A percentile compares a stretch with the other conserved stretches of the same genome.
Evolutionary conservation across 169 alveolate species (phyloP).

Genomic region (Plasmodium inui): DNA sequence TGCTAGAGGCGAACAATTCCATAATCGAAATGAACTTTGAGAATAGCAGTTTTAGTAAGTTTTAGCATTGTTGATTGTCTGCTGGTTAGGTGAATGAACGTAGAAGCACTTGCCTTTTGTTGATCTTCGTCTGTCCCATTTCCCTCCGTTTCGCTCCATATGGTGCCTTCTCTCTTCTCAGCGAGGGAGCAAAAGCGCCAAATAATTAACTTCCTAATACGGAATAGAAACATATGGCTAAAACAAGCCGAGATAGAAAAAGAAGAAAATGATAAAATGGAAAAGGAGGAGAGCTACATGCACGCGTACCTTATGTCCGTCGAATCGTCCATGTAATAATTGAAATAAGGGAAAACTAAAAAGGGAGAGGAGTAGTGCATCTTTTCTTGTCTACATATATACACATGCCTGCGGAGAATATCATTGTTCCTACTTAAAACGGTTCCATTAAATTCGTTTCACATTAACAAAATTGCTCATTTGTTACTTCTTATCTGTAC

Average conservation of each 20-base stretch:
- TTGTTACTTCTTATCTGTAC: neutral
- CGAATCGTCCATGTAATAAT: conserved; percentile 70
- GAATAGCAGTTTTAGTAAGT: conserved; percentile 59
- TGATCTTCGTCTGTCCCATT: neutral
- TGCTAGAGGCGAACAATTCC: conserved; percentile 32
- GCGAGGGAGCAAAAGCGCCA: conserved; percentile 54
- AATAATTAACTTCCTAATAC: conserved; percentile 31
- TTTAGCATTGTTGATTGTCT: neutral
- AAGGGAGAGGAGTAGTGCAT: neutral
- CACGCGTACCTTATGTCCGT: conserved; percentile 56
- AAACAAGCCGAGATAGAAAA: conserved; percentile 46
- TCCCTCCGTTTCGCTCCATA: neutral
- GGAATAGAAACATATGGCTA: conserved; percentile 49
- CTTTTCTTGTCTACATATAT: neutral
- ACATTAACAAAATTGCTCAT: neutral
- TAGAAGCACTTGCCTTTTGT: neutral
- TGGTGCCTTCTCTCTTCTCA: neutral
- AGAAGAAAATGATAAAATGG: conserved; percentile 69
- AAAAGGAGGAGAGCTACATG: conserved; percentile 72
- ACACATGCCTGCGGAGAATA: neutral
- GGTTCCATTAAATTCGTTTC: neutral
- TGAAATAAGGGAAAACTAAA: neutral
- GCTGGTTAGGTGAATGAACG: neutral
- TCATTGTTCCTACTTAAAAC: neutral
- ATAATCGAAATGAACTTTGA: conserved; percentile 67